Base-by-base conservation (phyloP, 371 early-diverging fungal species). In the Mucor irregularis region DNA sequence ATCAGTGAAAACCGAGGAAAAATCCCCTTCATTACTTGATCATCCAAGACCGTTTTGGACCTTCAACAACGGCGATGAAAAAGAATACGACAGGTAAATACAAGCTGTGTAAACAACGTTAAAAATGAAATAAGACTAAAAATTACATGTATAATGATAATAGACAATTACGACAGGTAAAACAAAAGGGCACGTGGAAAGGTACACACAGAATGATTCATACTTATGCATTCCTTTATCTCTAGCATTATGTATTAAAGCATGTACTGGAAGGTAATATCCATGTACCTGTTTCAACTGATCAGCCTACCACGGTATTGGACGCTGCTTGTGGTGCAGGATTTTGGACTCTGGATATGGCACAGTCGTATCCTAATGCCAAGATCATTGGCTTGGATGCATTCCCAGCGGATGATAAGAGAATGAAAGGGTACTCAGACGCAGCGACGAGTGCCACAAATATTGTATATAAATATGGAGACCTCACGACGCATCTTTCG, bases 291-390 rank as follows among this genome's bases (percentile, higher is more conserved):
- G 19, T 61, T 3, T 4, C 44, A n/a, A 37, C 30, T 17, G 50
- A 52, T 43, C 35, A 39, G 13, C 40, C 48, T 5, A 38, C 48
- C 5, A 56, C 45, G 3, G 39, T 66, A 26, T 38, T 66, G 1
- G 61, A 66, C 22, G 40, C 53, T 21, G 66, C 53, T 13, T 66
- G 66, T 39, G 66, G 66, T 13, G 66, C 49, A 24, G 69, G 69
- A 2, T 45, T 68, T 38, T 68, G 69, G 69, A 56, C 69, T n/a
- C 37, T 58, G 17, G 69, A 68, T 29, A 64, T 64, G 45, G 61
- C 61, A 6, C 39, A 58, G 22, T 26, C 53, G 11, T 64, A 52
- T 43, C 69, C 69, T n/a, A 52, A 61, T 42, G 65, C 69, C 2
- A 56, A 37, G 29, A 48, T 68, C 1, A 64, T 68, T 7, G 65